Conservation (phyloP, 1,139 yeast species). For the Debaryomyces nepalensis region DNA sequence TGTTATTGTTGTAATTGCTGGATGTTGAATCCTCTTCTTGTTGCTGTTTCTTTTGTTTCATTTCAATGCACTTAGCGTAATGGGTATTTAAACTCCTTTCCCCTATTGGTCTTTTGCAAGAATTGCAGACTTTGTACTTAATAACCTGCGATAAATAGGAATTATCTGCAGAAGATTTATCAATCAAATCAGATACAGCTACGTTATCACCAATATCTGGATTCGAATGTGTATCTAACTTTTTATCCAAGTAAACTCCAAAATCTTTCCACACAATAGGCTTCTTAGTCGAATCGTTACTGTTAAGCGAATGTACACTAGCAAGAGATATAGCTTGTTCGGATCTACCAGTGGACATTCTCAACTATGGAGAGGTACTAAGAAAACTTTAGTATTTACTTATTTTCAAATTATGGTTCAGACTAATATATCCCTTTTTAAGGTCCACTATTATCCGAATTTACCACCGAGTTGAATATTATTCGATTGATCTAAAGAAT, state of each 20-base stretch:
- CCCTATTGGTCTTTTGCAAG: conserved; percentile 68
- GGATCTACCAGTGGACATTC: conserved; percentile 35
- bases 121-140: conserved; percentile 66
- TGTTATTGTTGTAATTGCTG: conserved; percentile 13
- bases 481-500: conserved; percentile 3
- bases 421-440: conserved; percentile 1
- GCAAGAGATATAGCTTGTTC: conserved; percentile 33
- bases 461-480: background rate
- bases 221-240: conserved; percentile 35
- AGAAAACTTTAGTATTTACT: background rate
- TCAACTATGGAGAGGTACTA: conserved; percentile 11
- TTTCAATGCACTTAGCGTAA: conserved; percentile 51
- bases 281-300: conserved; percentile 22
- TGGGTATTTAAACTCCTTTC: conserved; percentile 51
- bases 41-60: conserved; percentile 46
- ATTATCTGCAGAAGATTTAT: conserved; percentile 34
- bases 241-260: conserved; percentile 59
- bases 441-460: background rate
- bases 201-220: conserved; percentile 16
- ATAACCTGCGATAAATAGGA: conserved; percentile 49
- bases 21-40: conserved; percentile 27
- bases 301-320: conserved; percentile 20
- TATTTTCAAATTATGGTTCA: background rate
- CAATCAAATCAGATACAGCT: conserved; percentile 23
- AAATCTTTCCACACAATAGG: conserved; percentile 62